A percentile compares a stretch with the other conserved stretches of the same genome.
These are phyloP conservation scores for Sugiyamaella americana DNA, from an alignment of 805 yeast genomes.

Conservation along the genomic window DNA sequence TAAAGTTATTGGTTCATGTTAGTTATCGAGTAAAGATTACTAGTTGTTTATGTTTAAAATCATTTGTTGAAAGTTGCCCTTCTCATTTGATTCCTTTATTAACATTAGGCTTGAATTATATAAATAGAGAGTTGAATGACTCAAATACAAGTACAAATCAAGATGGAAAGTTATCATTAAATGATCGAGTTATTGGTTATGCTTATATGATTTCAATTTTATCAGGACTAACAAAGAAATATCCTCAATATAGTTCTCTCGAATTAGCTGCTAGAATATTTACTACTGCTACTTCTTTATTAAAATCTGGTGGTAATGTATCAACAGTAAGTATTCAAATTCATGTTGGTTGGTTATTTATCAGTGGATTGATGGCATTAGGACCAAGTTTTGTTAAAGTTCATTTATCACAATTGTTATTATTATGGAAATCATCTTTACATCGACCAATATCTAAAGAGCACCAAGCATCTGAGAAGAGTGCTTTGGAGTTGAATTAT, in stretches of 20 bases:
- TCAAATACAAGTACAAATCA: slow-evolving; percentile 7
- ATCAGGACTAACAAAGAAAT: slow-evolving; percentile 23
- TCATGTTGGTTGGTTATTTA: slow-evolving; percentile 54
- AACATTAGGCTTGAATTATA: slow-evolving; percentile 16
- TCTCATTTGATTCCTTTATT: slow-evolving; percentile 21
- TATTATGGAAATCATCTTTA: slow-evolving; percentile 57
- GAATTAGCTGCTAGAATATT: slow-evolving; percentile 42
- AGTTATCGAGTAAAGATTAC: slow-evolving; percentile 16
- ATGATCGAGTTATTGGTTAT: slow-evolving; percentile 24
- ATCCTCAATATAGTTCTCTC: slow-evolving; percentile 38
- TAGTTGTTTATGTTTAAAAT: slow-evolving; percentile 14
- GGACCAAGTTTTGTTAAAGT: slow-evolving; percentile 49
- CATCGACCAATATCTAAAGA: slow-evolving; percentile 40
- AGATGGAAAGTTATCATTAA: not conserved
- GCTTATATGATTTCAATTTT: slow-evolving; percentile 27
- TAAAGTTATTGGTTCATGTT: slow-evolving; percentile 15
- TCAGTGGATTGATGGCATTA: slow-evolving; percentile 58
- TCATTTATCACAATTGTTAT: slow-evolving; percentile 52
- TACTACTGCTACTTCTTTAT: slow-evolving; percentile 39
- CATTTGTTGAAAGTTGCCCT: slow-evolving; percentile 21
- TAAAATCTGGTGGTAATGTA: slow-evolving; percentile 32
- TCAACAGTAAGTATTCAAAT: slow-evolving; percentile 33
- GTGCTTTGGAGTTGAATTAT: slow-evolving; percentile 32
- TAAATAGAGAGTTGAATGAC: slow-evolving; percentile 21
- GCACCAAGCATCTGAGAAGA: slow-evolving; percentile 34